Conservation (phyloP, 768 basidiomycete species). For the Coprinellus micaceus region DNA sequence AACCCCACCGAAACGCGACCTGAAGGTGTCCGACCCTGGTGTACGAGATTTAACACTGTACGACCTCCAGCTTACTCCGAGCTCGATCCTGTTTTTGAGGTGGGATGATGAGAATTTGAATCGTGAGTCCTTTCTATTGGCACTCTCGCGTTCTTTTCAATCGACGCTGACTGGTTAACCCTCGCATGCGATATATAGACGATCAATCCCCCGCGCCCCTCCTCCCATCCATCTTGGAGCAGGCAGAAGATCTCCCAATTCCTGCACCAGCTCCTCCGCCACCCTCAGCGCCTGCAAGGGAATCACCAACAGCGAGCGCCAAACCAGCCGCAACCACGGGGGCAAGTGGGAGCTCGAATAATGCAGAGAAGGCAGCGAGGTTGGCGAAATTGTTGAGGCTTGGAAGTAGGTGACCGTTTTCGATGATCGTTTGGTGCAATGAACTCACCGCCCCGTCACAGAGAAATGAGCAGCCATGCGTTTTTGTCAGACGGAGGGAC, state of each 20-base stretch:
- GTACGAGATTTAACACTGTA: slow-evolving; percentile 65
- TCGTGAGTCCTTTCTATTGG: slow-evolving; percentile 36
- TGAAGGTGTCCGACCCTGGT: slow-evolving; percentile 74
- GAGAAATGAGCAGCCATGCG: slow-evolving; percentile 25
- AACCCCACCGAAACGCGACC: slow-evolving; percentile 75
- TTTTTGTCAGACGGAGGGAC: too few species aligned
- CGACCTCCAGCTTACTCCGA: slow-evolving; percentile 74
- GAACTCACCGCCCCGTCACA: slow-evolving; percentile 1
- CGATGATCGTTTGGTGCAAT: neutral
- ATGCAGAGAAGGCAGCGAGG: slow-evolving; percentile 31
- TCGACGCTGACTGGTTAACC: neutral
- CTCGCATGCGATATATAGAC: slow-evolving; percentile 31
- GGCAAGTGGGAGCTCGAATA: neutral
- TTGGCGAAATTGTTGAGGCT: slow-evolving; percentile 79
- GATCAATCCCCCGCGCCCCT: slow-evolving; percentile 62
- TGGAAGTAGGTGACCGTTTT: slow-evolving; percentile 44
- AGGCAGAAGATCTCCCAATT: slow-evolving; percentile 63
- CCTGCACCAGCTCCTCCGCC: slow-evolving; percentile 28
- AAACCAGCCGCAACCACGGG: neutral
- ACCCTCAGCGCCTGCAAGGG: neutral
- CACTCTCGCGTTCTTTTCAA: neutral
- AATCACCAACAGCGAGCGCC: too few species aligned
- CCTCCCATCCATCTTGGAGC: slow-evolving; percentile 47
- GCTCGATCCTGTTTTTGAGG: slow-evolving; percentile 70
- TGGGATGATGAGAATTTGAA: slow-evolving; percentile 75